Evolutionary conservation across 2,329 filamentous ascomycete species (phyloP).

Genomic region (Lithohypha guttulata): DNA sequence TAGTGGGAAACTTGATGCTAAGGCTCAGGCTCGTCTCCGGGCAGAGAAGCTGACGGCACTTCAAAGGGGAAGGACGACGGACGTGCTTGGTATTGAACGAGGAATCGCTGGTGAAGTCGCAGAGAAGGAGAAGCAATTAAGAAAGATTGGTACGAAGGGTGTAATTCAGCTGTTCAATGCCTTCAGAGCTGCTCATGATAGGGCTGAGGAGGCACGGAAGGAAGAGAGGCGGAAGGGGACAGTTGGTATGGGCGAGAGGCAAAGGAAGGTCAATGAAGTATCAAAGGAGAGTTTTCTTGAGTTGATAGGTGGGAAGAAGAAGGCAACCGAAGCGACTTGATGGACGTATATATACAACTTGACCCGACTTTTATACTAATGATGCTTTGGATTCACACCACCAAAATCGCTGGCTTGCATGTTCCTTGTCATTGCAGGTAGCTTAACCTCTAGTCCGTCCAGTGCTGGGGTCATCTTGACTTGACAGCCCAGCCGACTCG

Average conservation of each 20-base stretch:
- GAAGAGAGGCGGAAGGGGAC: slow-evolving; percentile 60
- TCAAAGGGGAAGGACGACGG: slow-evolving; percentile 79
- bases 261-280: slow-evolving; percentile 90
- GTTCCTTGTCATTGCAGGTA: slow-evolving; percentile 92
- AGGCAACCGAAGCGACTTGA: slow-evolving; percentile 2
- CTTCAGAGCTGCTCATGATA: slow-evolving; percentile 81
- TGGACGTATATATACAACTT: too few relatives aligned
- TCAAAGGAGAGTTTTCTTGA: slow-evolving; percentile 95
- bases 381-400: slow-evolving; percentile 14
- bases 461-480: slow-evolving; percentile 84
- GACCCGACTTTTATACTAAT: background rate
- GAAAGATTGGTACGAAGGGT: slow-evolving; percentile 83
- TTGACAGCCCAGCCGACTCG: slow-evolving; percentile 74
- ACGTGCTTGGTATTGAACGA: slow-evolving; percentile 60
- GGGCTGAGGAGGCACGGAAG: slow-evolving; percentile 62
- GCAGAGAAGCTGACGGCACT: slow-evolving; percentile 67
- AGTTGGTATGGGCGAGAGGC: slow-evolving; percentile 65
- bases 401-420: slow-evolving; percentile 87
- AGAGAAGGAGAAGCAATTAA: slow-evolving; percentile 66
- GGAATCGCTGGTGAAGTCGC: slow-evolving; percentile 42
- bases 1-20: slow-evolving; percentile 68
- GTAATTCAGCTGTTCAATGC: slow-evolving; percentile 96
- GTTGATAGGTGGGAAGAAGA: slow-evolving; percentile 56
- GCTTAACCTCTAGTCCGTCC: slow-evolving; percentile 71
- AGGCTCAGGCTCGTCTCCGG: slow-evolving; percentile 66